Percentiles rank a stretch among this genome's conserved stretches.
phyloP scores from a whole-genome alignment of 441 rosid species.

The Capsella rubella region DNA sequence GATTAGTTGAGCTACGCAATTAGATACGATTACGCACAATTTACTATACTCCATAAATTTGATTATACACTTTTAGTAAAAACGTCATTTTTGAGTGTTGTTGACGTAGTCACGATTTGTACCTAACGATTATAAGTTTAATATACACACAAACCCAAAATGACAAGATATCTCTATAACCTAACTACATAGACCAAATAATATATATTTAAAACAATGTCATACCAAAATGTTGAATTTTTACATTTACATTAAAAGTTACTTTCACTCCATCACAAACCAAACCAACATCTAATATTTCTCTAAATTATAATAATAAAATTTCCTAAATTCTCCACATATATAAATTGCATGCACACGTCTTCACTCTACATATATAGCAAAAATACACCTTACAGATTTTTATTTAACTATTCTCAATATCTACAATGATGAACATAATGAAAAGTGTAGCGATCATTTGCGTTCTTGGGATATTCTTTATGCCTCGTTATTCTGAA shows the following conservation, averaged over 20 bases:
- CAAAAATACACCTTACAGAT: background rate
- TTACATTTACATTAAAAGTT: constrained; percentile 21
- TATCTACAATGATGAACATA: constrained; percentile 4
- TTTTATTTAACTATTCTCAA: background rate
- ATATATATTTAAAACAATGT: constrained; percentile 1
- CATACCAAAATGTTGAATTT: constrained; percentile 34
- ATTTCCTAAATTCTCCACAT: constrained; percentile 1
- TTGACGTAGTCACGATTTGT: constrained; percentile 15
- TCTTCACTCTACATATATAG: constrained; percentile 13
- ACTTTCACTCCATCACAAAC: constrained; percentile 41
- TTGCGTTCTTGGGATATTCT: constrained; percentile 22
- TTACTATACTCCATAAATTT: background rate
- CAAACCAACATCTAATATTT: constrained; percentile 37
- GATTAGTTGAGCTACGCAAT: constrained; percentile 15
- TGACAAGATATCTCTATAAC: constrained; percentile 31
- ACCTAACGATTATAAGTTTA: constrained; percentile 30
- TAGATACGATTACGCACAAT: constrained; percentile 1
- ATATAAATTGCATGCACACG: constrained; percentile 12
- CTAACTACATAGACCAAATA: constrained; percentile 33
- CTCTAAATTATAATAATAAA: background rate
- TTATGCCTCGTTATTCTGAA: constrained; percentile 48
- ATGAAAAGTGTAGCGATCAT: constrained; percentile 29
- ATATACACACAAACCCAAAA: constrained; percentile 37
- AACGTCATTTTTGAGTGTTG: constrained; percentile 35
- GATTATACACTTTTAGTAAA: constrained; percentile 1